Base-by-base conservation (phyloP, 208 protist genomes). In the Willaertia magna region DNA sequence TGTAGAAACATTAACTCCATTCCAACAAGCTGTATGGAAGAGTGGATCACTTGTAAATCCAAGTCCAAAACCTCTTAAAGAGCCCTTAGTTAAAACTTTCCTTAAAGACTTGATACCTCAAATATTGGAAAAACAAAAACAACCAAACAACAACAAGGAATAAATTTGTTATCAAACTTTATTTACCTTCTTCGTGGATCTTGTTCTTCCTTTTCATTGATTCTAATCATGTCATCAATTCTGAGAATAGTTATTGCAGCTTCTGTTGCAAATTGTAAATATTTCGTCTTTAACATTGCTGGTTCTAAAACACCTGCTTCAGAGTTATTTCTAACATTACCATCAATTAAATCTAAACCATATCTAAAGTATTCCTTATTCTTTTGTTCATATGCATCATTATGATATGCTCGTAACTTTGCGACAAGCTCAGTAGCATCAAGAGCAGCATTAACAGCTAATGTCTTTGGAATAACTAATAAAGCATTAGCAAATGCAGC, bases 141-240 rank as follows among this genome's bases (percentile, higher is more conserved):
- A n/a, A n/a, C n/a, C n/a, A n/a, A n/a, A n/a, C n/a, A n/a, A n/a
- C n/a, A n/a, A n/a, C n/a, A n/a, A n/a, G n/a, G n/a, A n/a, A n/a
- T n/a, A n/a, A n/a, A n/a, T n/a, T n/a, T n/a, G n/a, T n/a, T n/a
- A n/a, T n/a, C n/a, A n/a, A n/a, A n/a, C n/a, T n/a, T n/a, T n/a
- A n/a, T n/a, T n/a, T n/a, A n/a, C n/a, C 55, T 67, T n/a, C n/a
- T 67, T 67, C 55, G 26, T 67, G 55, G 55, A 67, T 67, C 55
- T n/a, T 89, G 44, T 34, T 67, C 85, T 74, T 91, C 84, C 52
- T 91, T 87, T 49, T 96, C 95, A 88, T 96, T 95, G 26, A 99
- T 91, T 84, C 96, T 97, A 87, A 99, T 98, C 85, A 97, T 93
- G 90, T 99, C 99, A 91, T 99, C 99, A 81, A 99, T 99, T 87